Evolutionary conservation across 768 basidiomycete species (phyloP).

Genomic region (Podaxis pistillaris): DNA sequence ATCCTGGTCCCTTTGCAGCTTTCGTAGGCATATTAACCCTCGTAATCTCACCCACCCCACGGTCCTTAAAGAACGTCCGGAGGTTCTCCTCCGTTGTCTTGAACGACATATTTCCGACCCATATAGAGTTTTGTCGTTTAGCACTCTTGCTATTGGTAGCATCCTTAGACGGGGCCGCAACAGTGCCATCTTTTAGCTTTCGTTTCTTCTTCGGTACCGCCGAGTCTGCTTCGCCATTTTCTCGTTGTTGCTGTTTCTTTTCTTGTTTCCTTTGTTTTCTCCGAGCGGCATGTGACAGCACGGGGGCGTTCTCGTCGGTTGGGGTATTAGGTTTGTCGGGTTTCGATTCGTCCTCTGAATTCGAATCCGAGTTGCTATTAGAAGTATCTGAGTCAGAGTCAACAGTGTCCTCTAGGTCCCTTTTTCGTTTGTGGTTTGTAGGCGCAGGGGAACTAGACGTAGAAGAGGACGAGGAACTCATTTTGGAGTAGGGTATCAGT

Average conservation of each 20-base stretch:
- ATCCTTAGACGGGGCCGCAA: slow-evolving; percentile 25
- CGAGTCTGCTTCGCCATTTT: slow-evolving; percentile 20
- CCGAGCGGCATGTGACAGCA: slow-evolving; percentile 74
- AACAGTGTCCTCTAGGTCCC: slow-evolving; percentile 15
- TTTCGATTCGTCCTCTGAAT: slow-evolving; percentile 9
- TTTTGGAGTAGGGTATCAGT: background rate
- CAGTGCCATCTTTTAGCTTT: slow-evolving; percentile 41
- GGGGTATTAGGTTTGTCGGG: background rate
- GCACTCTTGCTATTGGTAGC: slow-evolving; percentile 22
- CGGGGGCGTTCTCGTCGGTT: slow-evolving; percentile 37
- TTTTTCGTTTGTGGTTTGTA: slow-evolving; percentile 31
- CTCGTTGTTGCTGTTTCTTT: slow-evolving; percentile 28
- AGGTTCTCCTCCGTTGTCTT: slow-evolving; percentile 81
- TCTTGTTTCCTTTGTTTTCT: slow-evolving; percentile 58
- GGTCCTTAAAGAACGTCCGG: slow-evolving; percentile 61
- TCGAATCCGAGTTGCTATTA: slow-evolving; percentile 7
- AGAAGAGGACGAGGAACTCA: slow-evolving; percentile 20
- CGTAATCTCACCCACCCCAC: slow-evolving; percentile 65
- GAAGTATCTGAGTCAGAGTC: slow-evolving; percentile 19
- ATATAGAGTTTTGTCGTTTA: slow-evolving; percentile 83
- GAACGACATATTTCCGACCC: slow-evolving; percentile 95
- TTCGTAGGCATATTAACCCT: slow-evolving; percentile 87
- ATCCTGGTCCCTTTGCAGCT: slow-evolving; percentile 41
- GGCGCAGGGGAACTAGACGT: slow-evolving; percentile 33
- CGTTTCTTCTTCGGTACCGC: slow-evolving; percentile 39